Conservation (phyloP, 1,284 basidiomycete genomes). For the Pyrrhoderma lamaoense region DNA sequence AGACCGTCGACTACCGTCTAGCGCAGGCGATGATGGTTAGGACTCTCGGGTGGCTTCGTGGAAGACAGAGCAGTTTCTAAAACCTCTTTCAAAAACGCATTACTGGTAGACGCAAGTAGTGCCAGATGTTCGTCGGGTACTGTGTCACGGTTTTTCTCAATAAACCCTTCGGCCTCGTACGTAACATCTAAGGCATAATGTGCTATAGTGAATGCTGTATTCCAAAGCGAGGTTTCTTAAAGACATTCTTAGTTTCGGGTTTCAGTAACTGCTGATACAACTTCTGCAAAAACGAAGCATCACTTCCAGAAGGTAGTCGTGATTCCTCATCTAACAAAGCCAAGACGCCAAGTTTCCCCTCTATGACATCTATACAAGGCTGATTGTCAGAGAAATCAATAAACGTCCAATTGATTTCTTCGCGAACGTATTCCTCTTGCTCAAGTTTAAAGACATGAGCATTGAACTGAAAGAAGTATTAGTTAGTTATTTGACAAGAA, state of each 20-base stretch:
- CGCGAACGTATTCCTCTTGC: constrained; percentile 98
- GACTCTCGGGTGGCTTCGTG: constrained; percentile 56
- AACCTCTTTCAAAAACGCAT: constrained; percentile 91
- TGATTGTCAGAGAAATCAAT: constrained; percentile 99
- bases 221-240: constrained; percentile 98
- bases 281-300: constrained; percentile 91
- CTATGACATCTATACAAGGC: constrained; percentile 97
- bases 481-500: not conserved
- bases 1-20: constrained; percentile 71
- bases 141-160: constrained; percentile 99
- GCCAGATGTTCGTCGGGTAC: constrained; percentile 97
- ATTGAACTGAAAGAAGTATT: constrained; percentile 63
- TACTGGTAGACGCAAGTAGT: constrained; percentile 80
- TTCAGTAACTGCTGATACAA: constrained; percentile 83
- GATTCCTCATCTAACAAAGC: constrained; percentile 97
- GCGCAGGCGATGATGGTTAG: constrained; percentile 62
- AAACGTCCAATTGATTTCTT: constrained; percentile 99
- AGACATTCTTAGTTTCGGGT: constrained; percentile 82
- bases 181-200: constrained; percentile 98
- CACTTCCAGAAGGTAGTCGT: constrained; percentile 89
- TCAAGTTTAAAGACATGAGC: constrained; percentile 99
- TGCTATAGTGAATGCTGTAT: constrained; percentile 94
- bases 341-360: constrained; percentile 93
- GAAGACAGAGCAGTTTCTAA: constrained; percentile 83
- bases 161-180: constrained; percentile 96